Percentiles rank a stretch among this genome's conserved stretches.
These are phyloP conservation scores for Alternaria arborescens DNA, from an alignment of 2,329 filamentous ascomycete genomes.

Conservation along the genomic window DNA sequence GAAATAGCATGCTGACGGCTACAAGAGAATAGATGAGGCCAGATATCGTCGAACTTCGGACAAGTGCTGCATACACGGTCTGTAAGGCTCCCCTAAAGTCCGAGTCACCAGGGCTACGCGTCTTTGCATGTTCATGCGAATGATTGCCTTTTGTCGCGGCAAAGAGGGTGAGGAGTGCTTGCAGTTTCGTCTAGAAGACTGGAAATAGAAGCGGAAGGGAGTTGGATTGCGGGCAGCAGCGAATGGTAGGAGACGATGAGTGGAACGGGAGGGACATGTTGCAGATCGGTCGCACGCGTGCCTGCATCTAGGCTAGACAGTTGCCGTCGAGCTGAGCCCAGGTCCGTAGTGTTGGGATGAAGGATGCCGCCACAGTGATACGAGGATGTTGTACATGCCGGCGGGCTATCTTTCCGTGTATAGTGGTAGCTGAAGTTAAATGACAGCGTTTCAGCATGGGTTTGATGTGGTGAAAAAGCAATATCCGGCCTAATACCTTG, in stretches of 20 bases:
- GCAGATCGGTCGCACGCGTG: slow-evolving; percentile 24
- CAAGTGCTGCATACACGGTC: slow-evolving; percentile 17
- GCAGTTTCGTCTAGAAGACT: slow-evolving; percentile 19
- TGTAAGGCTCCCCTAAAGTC: slow-evolving; percentile 25
- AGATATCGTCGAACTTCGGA: slow-evolving; percentile 19
- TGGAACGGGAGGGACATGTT: slow-evolving; percentile 10
- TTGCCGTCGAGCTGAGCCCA: slow-evolving; percentile 26
- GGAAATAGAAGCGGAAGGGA: slow-evolving; percentile 27
- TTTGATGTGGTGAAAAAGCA: slow-evolving; percentile 11
- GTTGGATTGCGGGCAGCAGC: slow-evolving; percentile 10
- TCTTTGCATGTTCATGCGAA: slow-evolving; percentile 20
- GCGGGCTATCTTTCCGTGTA: slow-evolving; percentile 8
- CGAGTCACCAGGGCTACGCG: slow-evolving; percentile 18
- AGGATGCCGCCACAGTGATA: slow-evolving; percentile 22
- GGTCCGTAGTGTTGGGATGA: slow-evolving; percentile 26
- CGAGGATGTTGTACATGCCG: slow-evolving; percentile 16
- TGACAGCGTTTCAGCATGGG: slow-evolving; percentile 7
- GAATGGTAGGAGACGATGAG: slow-evolving; percentile 16
- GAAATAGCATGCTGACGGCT: slow-evolving; percentile 19
- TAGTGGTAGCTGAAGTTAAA: slow-evolving; percentile 1
- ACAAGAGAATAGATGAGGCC: slow-evolving; percentile 16
- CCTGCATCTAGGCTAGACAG: slow-evolving; percentile 18
- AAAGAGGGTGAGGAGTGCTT: slow-evolving; percentile 11
- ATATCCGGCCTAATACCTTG: neutral
- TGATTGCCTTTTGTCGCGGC: slow-evolving; percentile 23